Base-by-base conservation (phyloP, 2,329 filamentous ascomycete genomes). In the Fusarium incarnatum region DNA sequence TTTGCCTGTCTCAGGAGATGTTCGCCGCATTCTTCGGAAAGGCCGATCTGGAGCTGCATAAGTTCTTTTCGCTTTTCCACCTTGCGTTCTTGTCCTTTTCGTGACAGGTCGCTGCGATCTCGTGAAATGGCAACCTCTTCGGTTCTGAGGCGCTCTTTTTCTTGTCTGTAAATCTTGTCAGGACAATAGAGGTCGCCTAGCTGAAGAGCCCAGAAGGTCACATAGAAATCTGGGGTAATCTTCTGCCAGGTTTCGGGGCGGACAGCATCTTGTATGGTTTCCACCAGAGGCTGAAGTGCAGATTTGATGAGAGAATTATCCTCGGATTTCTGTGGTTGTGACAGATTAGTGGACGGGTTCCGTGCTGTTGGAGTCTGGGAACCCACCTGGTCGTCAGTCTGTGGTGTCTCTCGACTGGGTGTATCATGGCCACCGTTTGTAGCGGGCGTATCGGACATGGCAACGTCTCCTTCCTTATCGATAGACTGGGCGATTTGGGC, bases 161-260 rank as follows among this genome's bases (percentile, higher is more conserved):
- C 94, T 18, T 89, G 87, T 49, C 92, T 87, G 77, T 99, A 99
- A 64, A 91, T 92, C 34, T 89, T 86, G 66, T 89, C 89, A 2
- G 93, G 92, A 68, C 94, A 89, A 60, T 89, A 88, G 60, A 98
- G 84, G 77, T 99, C 95, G 47, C 92, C 90, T 5, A 97, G 86
- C 28, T 94, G 91, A 15, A 98, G 85, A 53, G 94, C 91, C 96
- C 96, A 99, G 81, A 99, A 99, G 0, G 92, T 92, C 45, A 92
- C 89, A 76, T 94, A 98, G 78, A 98, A 95, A 30, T 92, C 89
- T 1, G 94, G 85, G 45, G 89, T 94, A 54, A 98, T 87, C 52
- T 88, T 88, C 13, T 88, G 83, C 85, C 91, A 94, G 8, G 89
- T 87, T 10, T 88, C 86, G 3, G 87, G 80, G 1, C 92, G 87